These are phyloP conservation scores for Trypanosoma platydactyli DNA, from an alignment of 208 protist genomes.

Conservation along the genomic window DNA sequence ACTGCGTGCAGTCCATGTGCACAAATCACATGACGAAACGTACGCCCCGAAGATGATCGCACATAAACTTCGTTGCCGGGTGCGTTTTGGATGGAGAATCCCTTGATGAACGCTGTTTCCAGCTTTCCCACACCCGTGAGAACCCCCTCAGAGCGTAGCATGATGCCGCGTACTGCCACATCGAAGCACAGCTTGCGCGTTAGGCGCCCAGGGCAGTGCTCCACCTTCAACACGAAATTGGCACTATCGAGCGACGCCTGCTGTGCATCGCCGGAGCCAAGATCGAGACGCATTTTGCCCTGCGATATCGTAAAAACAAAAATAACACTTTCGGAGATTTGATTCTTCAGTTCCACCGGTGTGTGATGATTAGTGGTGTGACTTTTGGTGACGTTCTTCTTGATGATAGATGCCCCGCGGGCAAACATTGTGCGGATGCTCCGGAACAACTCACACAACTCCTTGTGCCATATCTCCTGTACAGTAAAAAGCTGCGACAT, in stretches of 20 bases:
- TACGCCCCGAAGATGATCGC: constrained; percentile 62
- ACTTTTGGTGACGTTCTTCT: constrained; percentile 21
- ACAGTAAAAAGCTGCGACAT: constrained; percentile 72
- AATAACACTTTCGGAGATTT: constrained; percentile 25
- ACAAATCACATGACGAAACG: constrained; percentile 53
- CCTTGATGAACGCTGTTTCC: constrained; percentile 40
- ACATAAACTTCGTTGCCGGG: constrained; percentile 33
- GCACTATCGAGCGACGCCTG: constrained; percentile 49
- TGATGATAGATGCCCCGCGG: constrained; percentile 29
- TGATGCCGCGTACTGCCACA: constrained; percentile 24
- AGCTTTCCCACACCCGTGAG: constrained; percentile 71
- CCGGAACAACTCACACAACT: constrained; percentile 30
- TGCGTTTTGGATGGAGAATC: constrained; percentile 63
- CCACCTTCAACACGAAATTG: constrained; percentile 36
- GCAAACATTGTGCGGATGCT: constrained; percentile 42
- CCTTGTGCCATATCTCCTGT: constrained; percentile 58
- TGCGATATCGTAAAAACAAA: constrained; percentile 44
- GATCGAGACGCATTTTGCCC: constrained; percentile 54
- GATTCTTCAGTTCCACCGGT: background rate
- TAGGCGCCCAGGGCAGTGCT: constrained; percentile 14
- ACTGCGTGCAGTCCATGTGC: constrained; percentile 56
- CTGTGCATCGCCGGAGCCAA: constrained; percentile 76
- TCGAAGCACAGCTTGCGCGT: constrained; percentile 32
- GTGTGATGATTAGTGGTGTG: constrained; percentile 12
- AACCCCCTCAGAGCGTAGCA: constrained; percentile 75